A percentile compares a stretch with the other conserved stretches of the same genome.
Evolutionary conservation across 2,329 filamentous ascomycete genomes (phyloP).

Genomic region (Penicillium sp.): DNA sequence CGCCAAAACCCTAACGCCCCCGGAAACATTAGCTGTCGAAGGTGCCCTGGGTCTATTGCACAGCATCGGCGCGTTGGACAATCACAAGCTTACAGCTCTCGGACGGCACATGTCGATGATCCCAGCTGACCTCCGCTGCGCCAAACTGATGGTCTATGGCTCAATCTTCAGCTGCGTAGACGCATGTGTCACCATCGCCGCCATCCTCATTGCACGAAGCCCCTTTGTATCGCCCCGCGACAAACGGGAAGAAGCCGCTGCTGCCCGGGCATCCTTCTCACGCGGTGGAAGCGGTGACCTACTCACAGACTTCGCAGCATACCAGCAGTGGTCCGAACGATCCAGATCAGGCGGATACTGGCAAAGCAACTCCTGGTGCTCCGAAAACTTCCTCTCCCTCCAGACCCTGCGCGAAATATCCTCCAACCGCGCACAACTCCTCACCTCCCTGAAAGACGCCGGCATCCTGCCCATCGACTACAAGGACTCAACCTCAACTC

Average conservation of each 20-base stretch:
- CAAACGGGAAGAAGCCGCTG: constrained; percentile 75
- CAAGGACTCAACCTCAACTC: constrained; percentile 35
- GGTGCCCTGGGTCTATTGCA: constrained; percentile 74
- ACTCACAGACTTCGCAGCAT: constrained; percentile 79
- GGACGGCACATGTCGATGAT: constrained; percentile 93
- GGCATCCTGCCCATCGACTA: constrained; percentile 65
- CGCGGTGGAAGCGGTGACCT: constrained; percentile 71
- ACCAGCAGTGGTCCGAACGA: constrained; percentile 74
- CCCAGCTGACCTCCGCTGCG: constrained; percentile 85
- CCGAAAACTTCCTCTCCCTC: constrained; percentile 76
- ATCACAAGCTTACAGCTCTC: constrained; percentile 80
- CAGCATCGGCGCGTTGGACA: constrained; percentile 84
- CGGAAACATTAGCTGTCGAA: constrained; percentile 78
- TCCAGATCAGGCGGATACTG: constrained; percentile 45
- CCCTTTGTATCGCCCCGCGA: constrained; percentile 83
- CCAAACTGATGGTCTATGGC: constrained; percentile 93
- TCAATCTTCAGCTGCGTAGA: constrained; percentile 91
- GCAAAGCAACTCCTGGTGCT: constrained; percentile 66
- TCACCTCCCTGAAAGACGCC: constrained; percentile 78
- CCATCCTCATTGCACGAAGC: constrained; percentile 82
- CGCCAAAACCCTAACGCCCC: constrained; percentile 81
- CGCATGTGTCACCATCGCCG: constrained; percentile 80
- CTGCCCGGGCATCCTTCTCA: constrained; percentile 70
- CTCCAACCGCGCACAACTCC: constrained; percentile 80
- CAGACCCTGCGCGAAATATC: constrained; percentile 84